Base-by-base conservation (phyloP, 106 monocot species). In the Cymbidium sinense region DNA sequence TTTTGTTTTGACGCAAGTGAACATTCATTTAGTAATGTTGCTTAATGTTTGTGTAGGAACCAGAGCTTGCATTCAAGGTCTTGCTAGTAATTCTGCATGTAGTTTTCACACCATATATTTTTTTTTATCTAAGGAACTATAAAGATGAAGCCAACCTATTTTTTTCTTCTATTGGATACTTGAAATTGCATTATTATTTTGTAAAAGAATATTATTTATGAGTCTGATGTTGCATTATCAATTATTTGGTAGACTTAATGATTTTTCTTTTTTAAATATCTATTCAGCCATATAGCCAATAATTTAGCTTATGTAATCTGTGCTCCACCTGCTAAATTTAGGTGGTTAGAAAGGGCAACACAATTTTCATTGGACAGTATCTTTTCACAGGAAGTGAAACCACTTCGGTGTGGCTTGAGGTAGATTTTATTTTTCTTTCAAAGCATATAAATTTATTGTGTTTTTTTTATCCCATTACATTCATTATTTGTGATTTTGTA, bases 361-460 rank as follows among this genome's bases (percentile, higher is more conserved):
- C 92, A 31, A 90, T 95, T 61, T 95, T 92, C 64, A 62, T 95
- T 61, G 95, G 95, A 23, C 92, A 95, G 44, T 95, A 95, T 85
- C 88, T 95, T 39, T 95, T 88, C 79, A 92, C 95, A 33, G 95
- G 95, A 78, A 92, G 92, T 85, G 95, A 95, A 71, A 85, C 90
- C 19, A 93, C 92, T 20, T 90, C 95, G n/a, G 83, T 87, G 8
- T 95, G 90, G 90, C 86, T 95, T 58, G 95, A 95, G 92, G 95
- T n/a, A 50, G 18, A 27, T 55, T 30, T 1, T 54, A 54, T 54
- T 54, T 5, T 54, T 54, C n/a, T 18, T 54, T 54, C 5, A 19
- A 54, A 54, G 54, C 54, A 21, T 19, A 20, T 54, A 54, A 54
- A 54, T 54, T 54, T 54, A 19, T 19, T 54, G 54, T 54, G 21